Conservation (phyloP, 163 green algal genomes). For the Chlamydomonas reinhardtii region DNA sequence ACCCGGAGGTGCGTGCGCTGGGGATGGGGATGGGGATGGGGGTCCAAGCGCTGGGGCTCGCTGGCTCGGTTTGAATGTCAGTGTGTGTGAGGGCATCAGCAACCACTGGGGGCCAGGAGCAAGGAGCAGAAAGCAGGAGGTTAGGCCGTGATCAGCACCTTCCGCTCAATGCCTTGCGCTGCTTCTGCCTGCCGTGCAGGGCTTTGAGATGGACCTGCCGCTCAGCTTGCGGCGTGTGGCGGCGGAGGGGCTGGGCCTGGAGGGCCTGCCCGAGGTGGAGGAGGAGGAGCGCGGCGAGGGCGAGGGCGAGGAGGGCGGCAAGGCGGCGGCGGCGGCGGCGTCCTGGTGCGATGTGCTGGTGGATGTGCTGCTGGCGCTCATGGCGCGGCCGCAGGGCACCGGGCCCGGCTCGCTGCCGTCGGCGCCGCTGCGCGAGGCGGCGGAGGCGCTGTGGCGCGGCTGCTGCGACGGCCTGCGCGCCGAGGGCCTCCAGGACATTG, state of each 20-base stretch:
- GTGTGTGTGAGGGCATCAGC: too few species aligned
- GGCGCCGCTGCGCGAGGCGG: slow-evolving; percentile 76
- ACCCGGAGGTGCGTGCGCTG: not conserved
- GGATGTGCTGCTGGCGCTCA: slow-evolving; percentile 82
- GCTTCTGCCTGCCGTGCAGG: too few species aligned
- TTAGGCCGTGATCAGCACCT: too few species aligned
- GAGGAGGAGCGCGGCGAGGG: too few species aligned
- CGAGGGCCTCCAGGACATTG: slow-evolving; percentile 53
- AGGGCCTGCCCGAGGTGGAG: slow-evolving; percentile 47
- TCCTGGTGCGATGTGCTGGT: slow-evolving; percentile 83
- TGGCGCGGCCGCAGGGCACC: slow-evolving; percentile 57
- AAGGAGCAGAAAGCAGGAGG: too few species aligned
- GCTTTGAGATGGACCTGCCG: slow-evolving; percentile 51
- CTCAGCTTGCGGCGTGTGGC: slow-evolving; percentile 41
- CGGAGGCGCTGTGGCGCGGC: slow-evolving; percentile 75
- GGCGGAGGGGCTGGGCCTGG: slow-evolving; percentile 44
- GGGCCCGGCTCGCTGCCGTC: slow-evolving; percentile 66
- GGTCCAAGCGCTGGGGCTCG: too few species aligned
- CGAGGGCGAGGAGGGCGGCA: slow-evolving; percentile 18
- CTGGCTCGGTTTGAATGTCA: too few species aligned
- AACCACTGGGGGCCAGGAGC: too few species aligned
- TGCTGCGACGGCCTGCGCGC: slow-evolving; percentile 41
- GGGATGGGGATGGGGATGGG: not conserved
- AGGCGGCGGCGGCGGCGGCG: not conserved
- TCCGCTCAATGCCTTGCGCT: too few species aligned